phyloP scores from a whole-genome alignment of 495 filamentous ascomycete genomes.

The Hyaloscypha finlandica region DNA sequence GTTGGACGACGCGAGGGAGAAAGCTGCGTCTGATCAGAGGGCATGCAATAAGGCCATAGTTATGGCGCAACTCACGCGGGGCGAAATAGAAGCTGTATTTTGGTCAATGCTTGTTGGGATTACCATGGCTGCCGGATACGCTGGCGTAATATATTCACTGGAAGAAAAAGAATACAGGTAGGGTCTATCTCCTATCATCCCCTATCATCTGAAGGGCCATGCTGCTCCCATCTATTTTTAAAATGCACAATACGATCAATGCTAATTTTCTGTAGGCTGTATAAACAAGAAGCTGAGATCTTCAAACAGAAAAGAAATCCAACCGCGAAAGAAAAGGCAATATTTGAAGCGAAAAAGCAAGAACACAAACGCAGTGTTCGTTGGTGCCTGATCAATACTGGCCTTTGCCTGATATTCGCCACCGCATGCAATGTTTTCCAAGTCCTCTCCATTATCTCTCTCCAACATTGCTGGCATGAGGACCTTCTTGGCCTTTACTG shows the following conservation, averaged over 20 bases:
- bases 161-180: slow-evolving; percentile 32
- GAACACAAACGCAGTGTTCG: neutral
- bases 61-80: slow-evolving; percentile 37
- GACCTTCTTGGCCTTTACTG: slow-evolving; percentile 51
- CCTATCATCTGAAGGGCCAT: neutral
- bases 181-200: slow-evolving; percentile 15
- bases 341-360: neutral
- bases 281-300: too few relatives aligned
- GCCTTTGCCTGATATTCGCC: neutral
- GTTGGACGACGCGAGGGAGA: neutral
- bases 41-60: slow-evolving; percentile 34
- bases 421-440: slow-evolving; percentile 43
- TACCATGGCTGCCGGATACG: slow-evolving; percentile 36
- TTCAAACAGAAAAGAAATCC: too few relatives aligned
- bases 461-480: slow-evolving; percentile 52
- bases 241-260: too few relatives aligned
- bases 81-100: slow-evolving; percentile 43
- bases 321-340: too few relatives aligned
- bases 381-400: neutral
- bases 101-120: slow-evolving; percentile 45
- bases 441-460: slow-evolving; percentile 42
- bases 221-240: too few relatives aligned
- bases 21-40: neutral
- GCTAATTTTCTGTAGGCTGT: too few relatives aligned
- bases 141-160: slow-evolving; percentile 39